Evolutionary conservation across 2,329 filamentous ascomycete species (phyloP), one percentile per base, ranked within the genome.

Genomic region (Cladophialophora psammophila): DNA sequence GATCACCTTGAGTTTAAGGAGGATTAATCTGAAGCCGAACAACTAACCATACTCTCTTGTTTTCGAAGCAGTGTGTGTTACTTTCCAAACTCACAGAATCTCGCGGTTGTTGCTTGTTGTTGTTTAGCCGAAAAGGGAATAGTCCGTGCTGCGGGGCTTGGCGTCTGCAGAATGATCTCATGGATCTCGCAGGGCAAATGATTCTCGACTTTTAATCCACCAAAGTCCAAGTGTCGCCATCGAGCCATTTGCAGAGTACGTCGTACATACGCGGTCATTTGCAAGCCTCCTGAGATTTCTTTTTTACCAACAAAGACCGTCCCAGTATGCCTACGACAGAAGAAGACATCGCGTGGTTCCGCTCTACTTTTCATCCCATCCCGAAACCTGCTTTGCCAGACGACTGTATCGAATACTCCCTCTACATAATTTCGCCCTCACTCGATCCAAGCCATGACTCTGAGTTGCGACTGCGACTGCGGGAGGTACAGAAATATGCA

Each of bases 321-420:
- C n/a, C n/a, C 32, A 65, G 34, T 32, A 82, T 82, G 80, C 74
- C 78, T 53, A 79, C 80, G 18, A 78, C 78, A 36, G 76, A 85
- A 69, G 86, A 90, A 72, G 86, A 87, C 71, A 80, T 89, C 66
- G 87, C 87, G 68, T 89, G 87, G 82, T 89, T 90, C 67, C 86
- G 86, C 60, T 87, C 89, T 72, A 88, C 86, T 2, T 90, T 90
- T 68, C 84, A 83, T 70, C 86, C 86, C 42, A 88, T 91, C 69
- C 88, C 89, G 0, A 90, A 87, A 76, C 80, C 80, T 10, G 81
- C 84, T 66, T 82, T 96, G 0, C 88, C 92, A 0, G 93, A 97
- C 58, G 93, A 96, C 77, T 91, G 88, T 69, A 88, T 96, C 61
- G 92, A 96, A 77, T 97, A 97, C 78, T 87, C 90, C 62, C 82